phyloP scores from a whole-genome alignment of 1,284 basidiomycete genomes.

The Taiwanofungus camphoratus region DNA sequence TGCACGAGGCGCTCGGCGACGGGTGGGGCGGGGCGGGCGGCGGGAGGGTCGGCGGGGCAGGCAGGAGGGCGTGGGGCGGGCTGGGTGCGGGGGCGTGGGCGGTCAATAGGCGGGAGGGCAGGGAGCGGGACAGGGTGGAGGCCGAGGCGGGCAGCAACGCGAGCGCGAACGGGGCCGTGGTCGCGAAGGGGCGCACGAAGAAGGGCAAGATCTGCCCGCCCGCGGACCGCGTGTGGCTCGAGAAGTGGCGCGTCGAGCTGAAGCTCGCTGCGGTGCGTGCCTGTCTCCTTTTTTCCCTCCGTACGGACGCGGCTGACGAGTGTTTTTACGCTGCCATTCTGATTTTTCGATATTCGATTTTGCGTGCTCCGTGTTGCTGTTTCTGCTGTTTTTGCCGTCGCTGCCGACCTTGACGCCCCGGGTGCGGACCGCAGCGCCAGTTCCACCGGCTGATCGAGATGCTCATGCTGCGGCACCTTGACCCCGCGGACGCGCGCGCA shows the following conservation, averaged over 20 bases:
- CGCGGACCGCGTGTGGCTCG: slow-evolving; percentile 73
- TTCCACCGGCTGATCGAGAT: slow-evolving; percentile 92
- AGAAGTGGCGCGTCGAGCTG: slow-evolving; percentile 72
- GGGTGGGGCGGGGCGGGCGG: slow-evolving; percentile 5
- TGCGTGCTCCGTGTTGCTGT: too few species aligned
- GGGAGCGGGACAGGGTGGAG: not conserved
- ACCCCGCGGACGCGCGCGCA: slow-evolving; percentile 51
- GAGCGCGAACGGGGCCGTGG: slow-evolving; percentile 23
- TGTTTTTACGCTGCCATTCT: too few species aligned
- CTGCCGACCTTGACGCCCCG: slow-evolving; percentile 10
- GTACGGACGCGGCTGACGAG: slow-evolving; percentile 4
- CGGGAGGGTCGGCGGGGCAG: slow-evolving; percentile 30
- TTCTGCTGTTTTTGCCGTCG: slow-evolving; percentile 4
- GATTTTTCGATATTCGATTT: too few species aligned
- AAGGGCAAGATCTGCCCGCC: slow-evolving; percentile 72
- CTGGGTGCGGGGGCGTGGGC: not conserved
- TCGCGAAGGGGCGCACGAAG: slow-evolving; percentile 34
- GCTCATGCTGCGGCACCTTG: slow-evolving; percentile 74
- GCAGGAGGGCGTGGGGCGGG: not conserved
- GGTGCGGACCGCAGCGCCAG: slow-evolving; percentile 82
- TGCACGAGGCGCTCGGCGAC: slow-evolving; percentile 57
- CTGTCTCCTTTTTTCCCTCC: not conserved
- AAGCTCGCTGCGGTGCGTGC: slow-evolving; percentile 83
- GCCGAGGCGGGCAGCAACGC: slow-evolving; percentile 34
- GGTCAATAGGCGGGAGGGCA: too few species aligned